These are phyloP conservation scores for Plasmodium billcollinsi DNA, from an alignment of 169 alveolate genomes.

Conservation along the genomic window DNA sequence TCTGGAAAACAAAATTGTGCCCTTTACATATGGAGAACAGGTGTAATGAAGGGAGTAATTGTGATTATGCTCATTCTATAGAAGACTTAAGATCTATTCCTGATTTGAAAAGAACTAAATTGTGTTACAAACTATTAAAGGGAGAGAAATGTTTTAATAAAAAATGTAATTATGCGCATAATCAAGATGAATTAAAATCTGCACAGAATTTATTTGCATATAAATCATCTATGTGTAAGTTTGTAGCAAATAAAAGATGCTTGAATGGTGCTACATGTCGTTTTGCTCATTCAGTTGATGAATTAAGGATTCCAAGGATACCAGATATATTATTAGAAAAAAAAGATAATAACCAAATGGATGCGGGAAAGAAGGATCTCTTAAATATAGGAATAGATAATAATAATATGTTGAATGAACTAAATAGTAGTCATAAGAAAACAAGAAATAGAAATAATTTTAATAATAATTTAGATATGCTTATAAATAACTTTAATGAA, in stretches of 20 bases:
- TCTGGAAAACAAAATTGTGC: constrained; percentile 75
- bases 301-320: constrained; percentile 78
- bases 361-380: constrained; percentile 9
- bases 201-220: constrained; percentile 83
- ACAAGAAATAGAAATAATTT: constrained; percentile 2
- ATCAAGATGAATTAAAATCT: constrained; percentile 80
- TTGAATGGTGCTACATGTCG: constrained; percentile 83
- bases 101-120: constrained; percentile 80
- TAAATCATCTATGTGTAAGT: constrained; percentile 83
- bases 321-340: constrained; percentile 75
- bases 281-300: constrained; percentile 83
- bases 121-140: constrained; percentile 80
- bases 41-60: constrained; percentile 76
- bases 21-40: constrained; percentile 73
- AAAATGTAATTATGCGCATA: constrained; percentile 84
- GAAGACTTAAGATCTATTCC: constrained; percentile 82
- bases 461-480: constrained; percentile 36
- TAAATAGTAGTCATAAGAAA: not conserved
- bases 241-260: constrained; percentile 80
- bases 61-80: constrained; percentile 83
- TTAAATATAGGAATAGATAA: not conserved
- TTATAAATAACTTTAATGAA: constrained; percentile 40
- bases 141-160: constrained; percentile 65
- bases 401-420: constrained; percentile 8
- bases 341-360: constrained; percentile 29